Conservation (phyloP, 768 basidiomycete genomes). For the Trametes coccinea region DNA sequence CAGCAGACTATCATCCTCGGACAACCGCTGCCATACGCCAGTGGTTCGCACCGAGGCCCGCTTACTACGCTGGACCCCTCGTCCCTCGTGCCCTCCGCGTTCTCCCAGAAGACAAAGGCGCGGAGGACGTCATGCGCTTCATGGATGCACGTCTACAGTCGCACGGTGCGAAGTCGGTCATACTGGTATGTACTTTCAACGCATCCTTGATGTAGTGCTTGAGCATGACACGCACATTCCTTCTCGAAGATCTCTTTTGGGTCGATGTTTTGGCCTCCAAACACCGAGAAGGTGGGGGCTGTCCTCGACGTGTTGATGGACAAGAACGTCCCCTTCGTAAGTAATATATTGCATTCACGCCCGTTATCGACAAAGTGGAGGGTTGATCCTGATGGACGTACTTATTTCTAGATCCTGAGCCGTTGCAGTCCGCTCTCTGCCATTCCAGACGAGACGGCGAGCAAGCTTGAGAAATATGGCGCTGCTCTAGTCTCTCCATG, state of each 20-base stretch:
- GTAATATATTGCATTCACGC: not conserved
- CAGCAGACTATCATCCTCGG: not conserved
- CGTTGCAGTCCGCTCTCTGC: not conserved
- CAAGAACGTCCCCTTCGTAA: conserved; percentile 1
- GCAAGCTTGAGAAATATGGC: not conserved
- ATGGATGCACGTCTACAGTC: not conserved
- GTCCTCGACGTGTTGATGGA: conserved; percentile 6
- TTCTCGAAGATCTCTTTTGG: conserved; percentile 1
- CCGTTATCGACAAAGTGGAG: no score
- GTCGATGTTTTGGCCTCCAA: conserved; percentile 7
- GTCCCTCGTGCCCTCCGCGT: not conserved
- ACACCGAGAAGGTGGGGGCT: conserved; percentile 1
- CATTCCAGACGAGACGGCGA: not conserved
- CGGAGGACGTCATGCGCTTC: not conserved
- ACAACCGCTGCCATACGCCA: not conserved
- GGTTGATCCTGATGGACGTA: not conserved
- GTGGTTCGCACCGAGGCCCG: not conserved
- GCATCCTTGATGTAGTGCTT: not conserved
- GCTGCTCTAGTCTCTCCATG: not conserved
- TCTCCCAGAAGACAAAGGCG: not conserved
- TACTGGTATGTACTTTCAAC: not conserved
- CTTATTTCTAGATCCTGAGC: not conserved
- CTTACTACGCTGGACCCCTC: not conserved
- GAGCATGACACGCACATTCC: not conserved
- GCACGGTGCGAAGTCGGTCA: not conserved